Conservation (phyloP, 306 rosid species). For the Abrus pulchellus region DNA sequence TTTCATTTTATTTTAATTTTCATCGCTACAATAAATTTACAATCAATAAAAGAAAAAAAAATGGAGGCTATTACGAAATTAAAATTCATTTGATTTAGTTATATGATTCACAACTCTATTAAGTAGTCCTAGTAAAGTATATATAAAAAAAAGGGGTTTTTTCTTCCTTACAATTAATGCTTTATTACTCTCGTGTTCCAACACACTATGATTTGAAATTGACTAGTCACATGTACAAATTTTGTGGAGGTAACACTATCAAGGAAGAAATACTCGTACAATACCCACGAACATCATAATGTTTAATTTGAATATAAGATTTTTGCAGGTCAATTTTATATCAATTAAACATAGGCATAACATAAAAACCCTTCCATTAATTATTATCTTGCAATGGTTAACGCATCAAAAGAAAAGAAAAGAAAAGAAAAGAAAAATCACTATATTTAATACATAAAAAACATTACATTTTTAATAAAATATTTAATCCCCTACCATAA, state of each 20-base stretch:
- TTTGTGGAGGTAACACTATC: constrained; percentile 3
- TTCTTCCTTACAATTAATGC: not conserved
- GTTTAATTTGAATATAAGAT: not conserved
- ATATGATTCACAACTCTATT: not conserved
- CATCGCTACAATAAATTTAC: not conserved
- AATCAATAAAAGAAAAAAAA: not conserved
- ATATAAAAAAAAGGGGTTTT: not conserved
- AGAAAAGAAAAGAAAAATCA: not conserved
- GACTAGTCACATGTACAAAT: constrained; percentile 14
- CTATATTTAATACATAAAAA: too few species aligned
- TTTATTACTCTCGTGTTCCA: not conserved
- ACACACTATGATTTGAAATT: constrained; percentile 15
- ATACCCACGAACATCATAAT: not conserved
- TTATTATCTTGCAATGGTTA: not conserved
- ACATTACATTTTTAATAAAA: too few species aligned
- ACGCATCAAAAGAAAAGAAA: not conserved
- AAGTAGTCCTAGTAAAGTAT: not conserved
- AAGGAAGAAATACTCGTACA: not conserved
- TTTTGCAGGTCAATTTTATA: not conserved
- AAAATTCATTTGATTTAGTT: not conserved
- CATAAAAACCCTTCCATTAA: not conserved
- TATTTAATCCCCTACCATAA: too few species aligned
- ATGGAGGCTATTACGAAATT: not conserved
- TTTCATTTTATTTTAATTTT: not conserved
- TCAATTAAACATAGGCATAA: not conserved